Percentiles rank a stretch among this genome's conserved stretches.
These are phyloP conservation scores for Aaosphaeria arxii DNA, from an alignment of 2,329 filamentous ascomycete species.

Conservation along the genomic window DNA sequence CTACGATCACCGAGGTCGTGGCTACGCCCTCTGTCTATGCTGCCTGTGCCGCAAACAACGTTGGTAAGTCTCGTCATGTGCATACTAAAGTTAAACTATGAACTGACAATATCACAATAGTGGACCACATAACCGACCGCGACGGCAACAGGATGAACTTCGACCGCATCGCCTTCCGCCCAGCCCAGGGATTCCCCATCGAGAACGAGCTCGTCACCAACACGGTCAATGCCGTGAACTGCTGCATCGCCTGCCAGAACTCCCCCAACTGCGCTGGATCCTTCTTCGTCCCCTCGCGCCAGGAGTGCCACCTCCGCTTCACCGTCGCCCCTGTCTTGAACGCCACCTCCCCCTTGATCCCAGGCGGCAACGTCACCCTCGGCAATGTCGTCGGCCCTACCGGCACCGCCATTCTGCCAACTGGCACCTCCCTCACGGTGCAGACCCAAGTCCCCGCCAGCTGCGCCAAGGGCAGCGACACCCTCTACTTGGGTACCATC, in stretches of 20 bases:
- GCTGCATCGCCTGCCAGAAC: conserved; percentile 25
- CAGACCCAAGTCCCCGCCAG: background rate
- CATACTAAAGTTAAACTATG: background rate
- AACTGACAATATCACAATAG: conserved; percentile 3
- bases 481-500: conserved; percentile 17
- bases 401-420: background rate
- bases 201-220: conserved; percentile 16
- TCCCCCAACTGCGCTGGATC: conserved; percentile 21
- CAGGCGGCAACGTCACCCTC: background rate
- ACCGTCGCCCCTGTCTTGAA: conserved; percentile 5
- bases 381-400: background rate
- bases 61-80: conserved; percentile 14
- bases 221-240: conserved; percentile 9
- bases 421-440: background rate
- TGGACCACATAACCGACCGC: conserved; percentile 15
- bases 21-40: conserved; percentile 15
- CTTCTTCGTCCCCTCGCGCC: conserved; percentile 15
- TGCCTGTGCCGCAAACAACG: conserved; percentile 20
- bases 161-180: conserved; percentile 18
- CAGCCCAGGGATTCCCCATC: conserved; percentile 16
- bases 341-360: conserved; percentile 1
- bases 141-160: conserved; percentile 14
- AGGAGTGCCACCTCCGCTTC: conserved; percentile 22
- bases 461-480: conserved; percentile 10
- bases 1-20: conserved; percentile 9